Percentiles rank a stretch among this genome's conserved stretches.
Conservation (phyloP, 176 grass and related monocot species). For the Carex parvula region DNA sequence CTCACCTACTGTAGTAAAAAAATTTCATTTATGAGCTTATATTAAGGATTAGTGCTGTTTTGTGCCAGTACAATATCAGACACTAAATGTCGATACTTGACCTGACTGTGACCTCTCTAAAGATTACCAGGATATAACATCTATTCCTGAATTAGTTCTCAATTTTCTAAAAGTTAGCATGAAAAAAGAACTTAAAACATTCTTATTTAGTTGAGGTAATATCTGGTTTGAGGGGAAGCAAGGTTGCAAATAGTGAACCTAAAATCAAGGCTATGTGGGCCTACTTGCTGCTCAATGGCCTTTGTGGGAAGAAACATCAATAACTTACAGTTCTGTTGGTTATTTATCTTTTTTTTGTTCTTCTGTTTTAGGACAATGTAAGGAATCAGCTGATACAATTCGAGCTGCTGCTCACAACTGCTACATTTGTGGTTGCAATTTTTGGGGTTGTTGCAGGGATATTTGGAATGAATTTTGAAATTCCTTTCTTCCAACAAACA, state of each 20-base stretch:
- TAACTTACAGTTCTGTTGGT: not conserved
- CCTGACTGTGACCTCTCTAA: not conserved
- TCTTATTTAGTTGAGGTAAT: slow-evolving; percentile 4
- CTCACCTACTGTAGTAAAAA: not conserved
- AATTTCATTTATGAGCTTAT: not conserved
- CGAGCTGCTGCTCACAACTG: slow-evolving; percentile 74
- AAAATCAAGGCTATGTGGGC: not conserved
- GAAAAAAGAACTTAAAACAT: not conserved
- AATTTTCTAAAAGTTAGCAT: not conserved
- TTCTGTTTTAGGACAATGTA: slow-evolving; percentile 70
- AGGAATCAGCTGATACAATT: slow-evolving; percentile 95
- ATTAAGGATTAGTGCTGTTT: not conserved
- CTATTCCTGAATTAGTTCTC: not conserved
- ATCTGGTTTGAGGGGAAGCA: not conserved
- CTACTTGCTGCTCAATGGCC: not conserved
- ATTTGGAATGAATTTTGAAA: slow-evolving; percentile 92
- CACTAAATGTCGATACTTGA: not conserved
- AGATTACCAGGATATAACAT: not conserved
- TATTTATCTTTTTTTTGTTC: slow-evolving; percentile 10
- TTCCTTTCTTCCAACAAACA: slow-evolving; percentile 44
- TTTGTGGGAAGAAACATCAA: not conserved
- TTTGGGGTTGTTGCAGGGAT: slow-evolving; percentile 78
- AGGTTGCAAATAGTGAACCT: not conserved
- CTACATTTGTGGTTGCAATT: slow-evolving; percentile 90
- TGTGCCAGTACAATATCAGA: not conserved